A percentile compares a stretch with the other conserved stretches of the same genome.
Conservation (phyloP, 2,329 filamentous ascomycete species). For the Fusarium transvaalense region DNA sequence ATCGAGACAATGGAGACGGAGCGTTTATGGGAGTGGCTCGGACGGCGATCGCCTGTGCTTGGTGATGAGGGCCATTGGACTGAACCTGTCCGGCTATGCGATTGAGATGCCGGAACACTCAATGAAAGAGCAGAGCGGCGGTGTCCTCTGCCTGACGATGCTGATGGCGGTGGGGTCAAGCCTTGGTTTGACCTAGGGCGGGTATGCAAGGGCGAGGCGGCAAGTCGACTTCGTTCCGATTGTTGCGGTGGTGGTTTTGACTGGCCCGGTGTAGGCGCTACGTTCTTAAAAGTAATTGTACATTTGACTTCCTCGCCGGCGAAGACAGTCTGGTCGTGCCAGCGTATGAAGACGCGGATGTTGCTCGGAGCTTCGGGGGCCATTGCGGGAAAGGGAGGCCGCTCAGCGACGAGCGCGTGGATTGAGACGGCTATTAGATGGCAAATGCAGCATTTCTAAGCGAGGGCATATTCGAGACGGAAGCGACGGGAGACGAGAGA, state of each 20-base stretch:
- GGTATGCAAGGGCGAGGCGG: conserved; percentile 59
- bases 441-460: conserved; percentile 51
- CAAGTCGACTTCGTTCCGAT: conserved; percentile 53
- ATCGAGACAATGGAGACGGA: conserved; percentile 88
- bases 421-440: conserved; percentile 43
- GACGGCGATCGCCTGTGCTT: conserved; percentile 48
- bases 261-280: conserved; percentile 63
- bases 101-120: conserved; percentile 62
- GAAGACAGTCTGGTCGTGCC: conserved; percentile 94
- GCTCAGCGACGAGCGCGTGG: conserved; percentile 51
- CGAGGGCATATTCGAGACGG: conserved; percentile 36
- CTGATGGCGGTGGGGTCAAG: conserved; percentile 60
- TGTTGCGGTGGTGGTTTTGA: conserved; percentile 45
- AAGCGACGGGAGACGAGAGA: conserved; percentile 6
- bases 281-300: conserved; percentile 95
- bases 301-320: conserved; percentile 96
- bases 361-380: conserved; percentile 68
- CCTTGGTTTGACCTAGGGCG: conserved; percentile 59
- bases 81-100: conserved; percentile 61
- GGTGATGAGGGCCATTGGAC: conserved; percentile 60
- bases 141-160: conserved; percentile 66
- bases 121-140: conserved; percentile 74
- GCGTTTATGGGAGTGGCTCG: conserved; percentile 74
- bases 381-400: conserved; percentile 56
- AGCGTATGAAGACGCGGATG: conserved; percentile 95